phyloP scores from a whole-genome alignment of 108 stramenopile genomes.

The Cylindrotheca fusiformis region DNA sequence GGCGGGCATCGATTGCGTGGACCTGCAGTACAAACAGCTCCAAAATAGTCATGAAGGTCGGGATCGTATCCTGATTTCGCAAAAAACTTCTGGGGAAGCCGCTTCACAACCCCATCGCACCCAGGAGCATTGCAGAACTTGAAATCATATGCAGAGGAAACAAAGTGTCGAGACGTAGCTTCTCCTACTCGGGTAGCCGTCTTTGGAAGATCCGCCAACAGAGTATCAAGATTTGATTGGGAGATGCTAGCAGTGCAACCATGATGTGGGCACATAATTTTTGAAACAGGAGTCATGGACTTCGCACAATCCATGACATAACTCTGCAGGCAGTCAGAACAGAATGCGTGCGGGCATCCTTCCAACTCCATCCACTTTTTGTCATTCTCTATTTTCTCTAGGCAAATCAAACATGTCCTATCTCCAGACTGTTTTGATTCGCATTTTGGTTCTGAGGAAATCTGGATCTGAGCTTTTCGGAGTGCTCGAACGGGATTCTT shows the following conservation, averaged over 20 bases:
- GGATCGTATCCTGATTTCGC: constrained; percentile 13
- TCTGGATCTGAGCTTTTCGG: constrained; percentile 17
- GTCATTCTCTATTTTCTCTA: constrained; percentile 27
- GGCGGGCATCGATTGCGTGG: background rate
- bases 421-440: constrained; percentile 1
- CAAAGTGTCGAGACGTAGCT: constrained; percentile 36
- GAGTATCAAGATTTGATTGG: constrained; percentile 4
- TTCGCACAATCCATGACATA: constrained; percentile 36
- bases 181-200: constrained; percentile 20
- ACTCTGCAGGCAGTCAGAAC: constrained; percentile 38
- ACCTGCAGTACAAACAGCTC: constrained; percentile 42
- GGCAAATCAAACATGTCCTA: constrained; percentile 42
- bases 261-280: constrained; percentile 47
- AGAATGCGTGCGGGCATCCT: constrained; percentile 46
- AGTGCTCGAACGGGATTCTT: constrained; percentile 18
- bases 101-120: constrained; percentile 40
- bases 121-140: constrained; percentile 51
- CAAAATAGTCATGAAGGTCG: constrained; percentile 29
- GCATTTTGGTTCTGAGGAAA: background rate
- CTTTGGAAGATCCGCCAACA: constrained; percentile 25
- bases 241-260: constrained; percentile 30
- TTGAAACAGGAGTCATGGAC: constrained; percentile 13
- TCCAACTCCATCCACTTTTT: constrained; percentile 27
- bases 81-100: constrained; percentile 16
- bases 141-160: constrained; percentile 30